Evolutionary conservation across 768 basidiomycete species (phyloP).

Genomic region (Amanita exitialis): DNA sequence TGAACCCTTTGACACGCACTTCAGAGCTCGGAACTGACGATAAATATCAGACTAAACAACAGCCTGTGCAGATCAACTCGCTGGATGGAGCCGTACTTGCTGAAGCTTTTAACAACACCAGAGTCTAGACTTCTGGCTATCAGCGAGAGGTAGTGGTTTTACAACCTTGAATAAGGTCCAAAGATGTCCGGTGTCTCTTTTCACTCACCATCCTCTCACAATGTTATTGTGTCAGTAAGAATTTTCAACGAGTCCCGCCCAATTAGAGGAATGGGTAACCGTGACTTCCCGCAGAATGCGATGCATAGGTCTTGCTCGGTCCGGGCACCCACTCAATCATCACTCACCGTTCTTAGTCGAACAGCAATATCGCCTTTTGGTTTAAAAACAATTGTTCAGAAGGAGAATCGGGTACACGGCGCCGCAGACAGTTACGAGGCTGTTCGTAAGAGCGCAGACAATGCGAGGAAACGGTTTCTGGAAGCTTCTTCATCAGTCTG

Average conservation of each 20-base stretch:
- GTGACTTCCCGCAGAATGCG: not conserved
- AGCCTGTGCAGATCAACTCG: constrained; percentile 8
- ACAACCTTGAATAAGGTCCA: too few relatives aligned
- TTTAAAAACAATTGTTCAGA: constrained; percentile 19
- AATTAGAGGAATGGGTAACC: not conserved
- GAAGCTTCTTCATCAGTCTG: not conserved
- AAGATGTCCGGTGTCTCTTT: too few relatives aligned
- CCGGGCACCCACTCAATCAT: too few relatives aligned
- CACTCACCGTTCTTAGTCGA: constrained; percentile 30
- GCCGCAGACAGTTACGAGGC: constrained; percentile 14
- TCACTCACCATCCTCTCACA: too few relatives aligned
- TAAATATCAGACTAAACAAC: not conserved
- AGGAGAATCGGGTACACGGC: constrained; percentile 28
- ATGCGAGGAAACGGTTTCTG: too few relatives aligned
- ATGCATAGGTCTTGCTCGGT: constrained; percentile 33
- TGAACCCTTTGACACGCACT: too few relatives aligned
- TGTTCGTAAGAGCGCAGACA: not conserved
- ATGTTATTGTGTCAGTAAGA: too few relatives aligned
- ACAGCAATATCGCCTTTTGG: constrained; percentile 27
- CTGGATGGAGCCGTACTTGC: constrained; percentile 10
- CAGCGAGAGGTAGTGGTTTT: not conserved
- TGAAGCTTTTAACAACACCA: constrained; percentile 3
- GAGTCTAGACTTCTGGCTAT: constrained; percentile 4
- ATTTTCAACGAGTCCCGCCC: too few relatives aligned
- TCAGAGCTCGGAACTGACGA: not conserved